Percentiles rank a stretch among this genome's conserved stretches.
phyloP scores from a whole-genome alignment of 2,329 filamentous ascomycete species.

The Scleromitrula shiraiana region DNA sequence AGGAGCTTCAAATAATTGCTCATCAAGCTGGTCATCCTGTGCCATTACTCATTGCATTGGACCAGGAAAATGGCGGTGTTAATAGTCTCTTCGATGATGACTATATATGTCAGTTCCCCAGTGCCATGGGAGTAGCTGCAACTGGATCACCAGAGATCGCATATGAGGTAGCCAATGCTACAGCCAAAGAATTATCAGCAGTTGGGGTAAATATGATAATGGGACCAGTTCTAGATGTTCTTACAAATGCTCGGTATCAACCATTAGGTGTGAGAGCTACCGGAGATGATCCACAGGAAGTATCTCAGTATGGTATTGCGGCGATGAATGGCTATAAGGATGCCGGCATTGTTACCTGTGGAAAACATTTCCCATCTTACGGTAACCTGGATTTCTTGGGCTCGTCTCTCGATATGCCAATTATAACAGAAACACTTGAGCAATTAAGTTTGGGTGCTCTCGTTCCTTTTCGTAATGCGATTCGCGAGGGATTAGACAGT shows the following conservation, averaged over 20 bases:
- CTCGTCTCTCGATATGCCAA: slow-evolving; percentile 84
- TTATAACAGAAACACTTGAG: slow-evolving; percentile 90
- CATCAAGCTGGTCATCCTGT: slow-evolving; percentile 83
- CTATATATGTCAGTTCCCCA: slow-evolving; percentile 93
- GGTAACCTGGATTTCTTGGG: slow-evolving; percentile 91
- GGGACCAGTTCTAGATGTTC: slow-evolving; percentile 84
- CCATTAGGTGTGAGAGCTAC: slow-evolving; percentile 82
- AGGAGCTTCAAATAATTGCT: slow-evolving; percentile 88
- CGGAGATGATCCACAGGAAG: slow-evolving; percentile 90
- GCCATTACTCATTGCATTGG: slow-evolving; percentile 81
- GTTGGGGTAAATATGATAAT: slow-evolving; percentile 96
- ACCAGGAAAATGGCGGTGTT: slow-evolving; percentile 97
- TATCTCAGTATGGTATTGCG: slow-evolving; percentile 84
- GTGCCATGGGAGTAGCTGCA: slow-evolving; percentile 93
- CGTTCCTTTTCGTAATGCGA: slow-evolving; percentile 85
- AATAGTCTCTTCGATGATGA: slow-evolving; percentile 95
- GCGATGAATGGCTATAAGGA: slow-evolving; percentile 91
- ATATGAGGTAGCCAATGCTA: slow-evolving; percentile 86
- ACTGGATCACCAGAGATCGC: slow-evolving; percentile 78
- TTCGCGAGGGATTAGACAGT: slow-evolving; percentile 76
- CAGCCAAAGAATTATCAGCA: slow-evolving; percentile 82
- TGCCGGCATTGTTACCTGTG: slow-evolving; percentile 79
- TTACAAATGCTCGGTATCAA: slow-evolving; percentile 88
- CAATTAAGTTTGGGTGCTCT: slow-evolving; percentile 87
- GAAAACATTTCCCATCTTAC: slow-evolving; percentile 95